Conservation (phyloP, 768 basidiomycete species). For the Lactarius pseudohatsudake region DNA sequence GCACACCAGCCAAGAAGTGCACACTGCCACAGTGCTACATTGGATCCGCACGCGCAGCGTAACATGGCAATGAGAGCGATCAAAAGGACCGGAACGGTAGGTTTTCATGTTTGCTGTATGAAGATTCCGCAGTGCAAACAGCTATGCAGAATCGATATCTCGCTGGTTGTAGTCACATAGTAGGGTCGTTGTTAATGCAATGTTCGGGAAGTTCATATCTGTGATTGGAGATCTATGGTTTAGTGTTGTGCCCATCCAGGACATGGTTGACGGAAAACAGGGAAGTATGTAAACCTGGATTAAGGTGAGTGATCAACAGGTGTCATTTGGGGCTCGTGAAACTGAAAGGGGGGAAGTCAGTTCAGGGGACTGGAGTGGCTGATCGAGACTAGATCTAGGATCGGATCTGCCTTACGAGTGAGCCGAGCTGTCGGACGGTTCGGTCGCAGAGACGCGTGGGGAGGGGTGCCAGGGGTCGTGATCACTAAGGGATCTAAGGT, state of each 20-base stretch:
- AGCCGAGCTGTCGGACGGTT: conserved; percentile 10
- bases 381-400: conserved; percentile 20
- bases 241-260: not conserved
- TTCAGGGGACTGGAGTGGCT: not conserved
- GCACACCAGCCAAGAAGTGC: not conserved
- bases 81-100: not conserved
- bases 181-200: conserved; percentile 8
- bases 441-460: conserved; percentile 6
- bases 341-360: not conserved
- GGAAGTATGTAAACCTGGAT: conserved; percentile 1
- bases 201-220: not conserved
- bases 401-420: conserved; percentile 10
- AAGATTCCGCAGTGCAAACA: not conserved
- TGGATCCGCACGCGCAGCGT: not conserved
- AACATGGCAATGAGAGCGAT: not conserved
- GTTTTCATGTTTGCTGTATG: not conserved
- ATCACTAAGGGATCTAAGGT: not conserved
- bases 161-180: conserved; percentile 2
- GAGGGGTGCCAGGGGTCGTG: conserved; percentile 4
- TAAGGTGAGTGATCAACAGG: conserved; percentile 4
- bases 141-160: conserved; percentile 11
- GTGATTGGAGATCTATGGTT: not conserved
- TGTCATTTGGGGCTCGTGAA: conserved; percentile 8
- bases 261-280: not conserved
- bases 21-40: conserved; percentile 3